phyloP scores from a whole-genome alignment of 805 yeast species.

The Lachancea sp. region DNA sequence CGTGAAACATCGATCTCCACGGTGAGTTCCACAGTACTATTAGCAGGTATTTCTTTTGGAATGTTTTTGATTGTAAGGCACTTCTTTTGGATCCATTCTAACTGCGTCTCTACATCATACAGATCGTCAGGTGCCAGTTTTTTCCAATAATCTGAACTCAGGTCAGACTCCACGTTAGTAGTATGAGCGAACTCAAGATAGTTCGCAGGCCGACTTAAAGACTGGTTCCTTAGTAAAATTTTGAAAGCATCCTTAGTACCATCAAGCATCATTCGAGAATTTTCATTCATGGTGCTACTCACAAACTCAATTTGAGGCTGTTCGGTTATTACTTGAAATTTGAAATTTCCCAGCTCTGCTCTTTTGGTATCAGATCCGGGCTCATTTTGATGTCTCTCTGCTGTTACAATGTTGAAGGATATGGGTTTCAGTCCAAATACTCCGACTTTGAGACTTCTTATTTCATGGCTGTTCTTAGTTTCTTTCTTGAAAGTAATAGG shows the following conservation, averaged over 20 bases:
- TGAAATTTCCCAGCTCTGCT: constrained; percentile 6
- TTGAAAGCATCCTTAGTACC: constrained; percentile 23
- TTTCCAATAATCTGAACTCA: constrained; percentile 28
- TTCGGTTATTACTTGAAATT: constrained; percentile 24
- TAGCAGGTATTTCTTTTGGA: constrained; percentile 21
- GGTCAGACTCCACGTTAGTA: constrained; percentile 22
- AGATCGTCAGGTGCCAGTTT: constrained; percentile 25
- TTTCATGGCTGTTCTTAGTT: constrained; percentile 12
- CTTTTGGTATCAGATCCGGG: constrained; percentile 5
- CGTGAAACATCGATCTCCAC: constrained; percentile 22
- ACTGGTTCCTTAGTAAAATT: constrained; percentile 24
- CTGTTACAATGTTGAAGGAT: constrained; percentile 14
- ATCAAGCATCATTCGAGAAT: constrained; percentile 29
- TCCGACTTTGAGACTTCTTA: constrained; percentile 20
- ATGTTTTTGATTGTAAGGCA: constrained; percentile 16
- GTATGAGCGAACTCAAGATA: constrained; percentile 19
- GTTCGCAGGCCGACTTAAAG: constrained; percentile 23
- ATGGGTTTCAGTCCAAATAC: constrained; percentile 19
- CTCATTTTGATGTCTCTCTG: constrained; percentile 8
- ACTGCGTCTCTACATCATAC: constrained; percentile 23
- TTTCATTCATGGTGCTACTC: constrained; percentile 22
- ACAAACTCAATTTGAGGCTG: constrained; percentile 28
- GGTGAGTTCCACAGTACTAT: constrained; percentile 20
- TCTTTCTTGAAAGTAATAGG: constrained; percentile 19
- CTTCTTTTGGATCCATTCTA: constrained; percentile 20